Base-by-base conservation (phyloP, 768 basidiomycete species). In the Sporobolomyces phaffii region DNA sequence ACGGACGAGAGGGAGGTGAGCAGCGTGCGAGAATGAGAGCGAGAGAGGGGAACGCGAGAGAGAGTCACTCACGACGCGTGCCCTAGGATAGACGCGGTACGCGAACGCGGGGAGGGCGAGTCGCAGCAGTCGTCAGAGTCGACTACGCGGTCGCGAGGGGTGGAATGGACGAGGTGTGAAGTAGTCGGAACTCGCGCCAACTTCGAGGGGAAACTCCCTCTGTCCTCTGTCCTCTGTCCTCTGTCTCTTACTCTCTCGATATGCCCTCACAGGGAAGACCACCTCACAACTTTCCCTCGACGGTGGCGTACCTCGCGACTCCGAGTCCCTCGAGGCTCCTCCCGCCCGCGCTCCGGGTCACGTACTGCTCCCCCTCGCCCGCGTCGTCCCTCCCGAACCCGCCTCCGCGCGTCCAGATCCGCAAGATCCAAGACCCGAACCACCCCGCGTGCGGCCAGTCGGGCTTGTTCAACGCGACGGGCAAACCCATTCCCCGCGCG, bases 391-490 rank as follows among this genome's bases (percentile, higher is more conserved):
- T 53, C 15, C 68, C 68, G 11, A 65, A 65, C 24, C 43, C 54
- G 1, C 60, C 56, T 0, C 66, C 60, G 0, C 22, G 31, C 11
- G 18, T 70, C 34, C 26, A 54, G n/a, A 65, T 70, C 48, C 40
- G 41, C 24, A 17, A 20, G 29, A 65, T 70, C 49, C 15, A 26
- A 15, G 50, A 68, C 1, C 47, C 72, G 11, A 38, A 48, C 0
- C 91, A 94, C 79, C 92, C 92, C 44, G 88, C 89, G 47, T 75
- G 75, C 64, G 89, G 89, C 2, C 91, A 93, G 76, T 79, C 77
- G 68, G 92, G 92, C 5, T 80, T 97, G 38, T 92, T 92, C 77
- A 87, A 90, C 28, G 78, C 81, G 26, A 24, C 47, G 34, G 28
- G 28, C 29, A 86, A 83, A 65, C 87, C 85, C 77, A 87, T 93